These are phyloP conservation scores for Candida suzukii DNA, from an alignment of 805 yeast genomes.

Conservation along the genomic window DNA sequence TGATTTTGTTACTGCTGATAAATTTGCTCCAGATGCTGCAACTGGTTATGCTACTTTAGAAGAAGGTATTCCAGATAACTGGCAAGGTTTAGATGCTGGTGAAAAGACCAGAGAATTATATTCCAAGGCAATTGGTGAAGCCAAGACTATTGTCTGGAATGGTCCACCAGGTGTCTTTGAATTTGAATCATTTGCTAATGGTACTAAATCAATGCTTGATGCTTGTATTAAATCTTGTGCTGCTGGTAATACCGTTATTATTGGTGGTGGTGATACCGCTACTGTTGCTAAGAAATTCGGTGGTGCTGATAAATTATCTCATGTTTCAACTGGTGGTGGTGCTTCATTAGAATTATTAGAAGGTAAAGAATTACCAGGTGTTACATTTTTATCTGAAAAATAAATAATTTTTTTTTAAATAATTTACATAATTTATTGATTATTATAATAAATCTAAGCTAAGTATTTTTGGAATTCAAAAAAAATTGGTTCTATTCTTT, in stretches of 20 bases:
- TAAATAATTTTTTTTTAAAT: background rate
- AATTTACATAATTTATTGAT: no score
- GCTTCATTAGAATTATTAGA: constrained; percentile 97
- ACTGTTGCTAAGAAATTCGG: constrained; percentile 98
- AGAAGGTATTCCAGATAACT: constrained; percentile 89
- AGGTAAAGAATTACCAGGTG: constrained; percentile 99
- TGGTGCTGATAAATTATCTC: constrained; percentile 92
- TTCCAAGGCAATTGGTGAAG: constrained; percentile 75
- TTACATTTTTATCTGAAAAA: constrained; percentile 80
- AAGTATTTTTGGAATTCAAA: no score
- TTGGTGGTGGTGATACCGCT: constrained; percentile 99
- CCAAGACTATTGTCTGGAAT: constrained; percentile 99
- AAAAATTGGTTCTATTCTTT: constrained; percentile 2
- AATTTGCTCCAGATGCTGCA: constrained; percentile 86
- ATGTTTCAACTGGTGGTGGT: constrained; percentile 99
- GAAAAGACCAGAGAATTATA: constrained; percentile 79
- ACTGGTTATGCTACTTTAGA: constrained; percentile 78
- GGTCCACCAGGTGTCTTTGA: constrained; percentile 99
- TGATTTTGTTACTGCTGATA: constrained; percentile 94
- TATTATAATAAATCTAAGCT: no score
- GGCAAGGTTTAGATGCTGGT: constrained; percentile 97
- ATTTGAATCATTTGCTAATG: constrained; percentile 84
- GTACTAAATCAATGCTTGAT: constrained; percentile 86
- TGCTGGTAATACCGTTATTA: constrained; percentile 89
- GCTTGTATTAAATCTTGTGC: constrained; percentile 83